Evolutionary conservation across 352 stramenopile species (phyloP).

Genomic region (Phytopythium aichiense): DNA sequence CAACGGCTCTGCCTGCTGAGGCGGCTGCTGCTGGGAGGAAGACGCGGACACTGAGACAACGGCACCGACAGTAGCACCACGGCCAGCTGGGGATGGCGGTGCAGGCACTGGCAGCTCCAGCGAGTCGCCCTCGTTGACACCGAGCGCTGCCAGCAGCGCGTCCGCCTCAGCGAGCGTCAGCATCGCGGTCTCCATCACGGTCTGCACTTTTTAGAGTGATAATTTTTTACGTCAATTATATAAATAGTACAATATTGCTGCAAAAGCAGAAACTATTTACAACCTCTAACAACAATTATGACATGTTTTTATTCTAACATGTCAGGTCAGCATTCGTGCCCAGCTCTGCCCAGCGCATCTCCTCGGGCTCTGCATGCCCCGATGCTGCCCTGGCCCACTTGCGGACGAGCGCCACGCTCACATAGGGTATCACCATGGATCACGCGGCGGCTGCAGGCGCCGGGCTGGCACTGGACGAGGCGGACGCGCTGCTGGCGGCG

Average conservation of each 20-base stretch:
- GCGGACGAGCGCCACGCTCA: too few relatives aligned
- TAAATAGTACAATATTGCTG: too few relatives aligned
- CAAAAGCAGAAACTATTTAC: too few relatives aligned
- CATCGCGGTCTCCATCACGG: not conserved
- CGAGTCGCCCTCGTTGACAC: not conserved
- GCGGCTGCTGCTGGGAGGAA: not conserved
- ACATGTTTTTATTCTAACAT: too few relatives aligned
- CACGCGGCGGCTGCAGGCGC: not conserved
- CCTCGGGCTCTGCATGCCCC: not conserved
- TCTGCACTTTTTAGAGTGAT: too few relatives aligned
- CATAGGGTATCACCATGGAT: not conserved
- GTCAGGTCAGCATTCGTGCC: too few relatives aligned
- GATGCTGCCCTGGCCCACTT: not conserved
- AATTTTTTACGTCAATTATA: too few relatives aligned
- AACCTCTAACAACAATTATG: too few relatives aligned
- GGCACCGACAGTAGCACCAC: not conserved
- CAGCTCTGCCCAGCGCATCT: too few relatives aligned
- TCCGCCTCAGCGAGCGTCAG: not conserved
- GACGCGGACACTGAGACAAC: too few relatives aligned
- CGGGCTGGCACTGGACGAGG: constrained; percentile 2
- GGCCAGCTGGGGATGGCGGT: not conserved
- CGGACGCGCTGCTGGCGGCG: constrained; percentile 8
- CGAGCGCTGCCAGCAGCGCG: not conserved
- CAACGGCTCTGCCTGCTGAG: too few relatives aligned
- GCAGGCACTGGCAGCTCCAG: not conserved